These are phyloP conservation scores for Reticulascus tulasneorum DNA, from an alignment of 2,329 filamentous ascomycete genomes.

Conservation along the genomic window DNA sequence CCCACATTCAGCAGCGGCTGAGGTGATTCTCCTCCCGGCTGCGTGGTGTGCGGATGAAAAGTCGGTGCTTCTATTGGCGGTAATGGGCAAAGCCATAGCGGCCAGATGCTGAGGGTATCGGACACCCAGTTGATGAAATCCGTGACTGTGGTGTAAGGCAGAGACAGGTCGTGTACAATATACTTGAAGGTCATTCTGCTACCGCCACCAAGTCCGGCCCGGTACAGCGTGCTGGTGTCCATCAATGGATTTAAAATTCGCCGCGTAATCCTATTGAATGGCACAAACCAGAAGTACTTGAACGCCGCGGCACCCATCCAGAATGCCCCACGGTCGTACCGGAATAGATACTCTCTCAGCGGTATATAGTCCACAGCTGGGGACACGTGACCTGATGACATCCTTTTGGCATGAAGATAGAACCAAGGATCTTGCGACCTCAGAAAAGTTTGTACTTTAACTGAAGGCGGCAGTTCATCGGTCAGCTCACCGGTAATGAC, in stretches of 20 bases:
- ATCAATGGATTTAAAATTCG: conserved; percentile 70
- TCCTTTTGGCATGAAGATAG: conserved; percentile 61
- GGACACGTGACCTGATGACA: conserved; percentile 18
- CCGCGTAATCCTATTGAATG: conserved; percentile 62
- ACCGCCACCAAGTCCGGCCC: conserved; percentile 64
- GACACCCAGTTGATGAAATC: conserved; percentile 53
- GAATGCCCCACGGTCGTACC: conserved; percentile 72
- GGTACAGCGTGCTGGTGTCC: conserved; percentile 72
- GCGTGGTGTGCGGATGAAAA: conserved; percentile 49
- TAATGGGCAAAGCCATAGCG: conserved; percentile 57
- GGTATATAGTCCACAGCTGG: conserved; percentile 54
- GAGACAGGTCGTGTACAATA: conserved; percentile 65
- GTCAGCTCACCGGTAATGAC: conserved; percentile 62
- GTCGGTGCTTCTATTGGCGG: conserved; percentile 44
- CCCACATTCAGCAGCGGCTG: conserved; percentile 57
- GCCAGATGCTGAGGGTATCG: conserved; percentile 51
- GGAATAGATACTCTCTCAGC: conserved; percentile 69
- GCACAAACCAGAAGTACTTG: conserved; percentile 60
- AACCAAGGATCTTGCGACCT: conserved; percentile 68
- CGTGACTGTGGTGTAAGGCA: conserved; percentile 50
- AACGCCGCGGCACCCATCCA: conserved; percentile 67
- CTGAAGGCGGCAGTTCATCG: conserved; percentile 43
- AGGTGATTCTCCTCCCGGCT: conserved; percentile 7
- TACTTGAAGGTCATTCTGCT: conserved; percentile 60
- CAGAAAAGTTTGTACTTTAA: conserved; percentile 50